phyloP scores from a whole-genome alignment of 345 rosid genomes.

The Eucalyptus curtisii region DNA sequence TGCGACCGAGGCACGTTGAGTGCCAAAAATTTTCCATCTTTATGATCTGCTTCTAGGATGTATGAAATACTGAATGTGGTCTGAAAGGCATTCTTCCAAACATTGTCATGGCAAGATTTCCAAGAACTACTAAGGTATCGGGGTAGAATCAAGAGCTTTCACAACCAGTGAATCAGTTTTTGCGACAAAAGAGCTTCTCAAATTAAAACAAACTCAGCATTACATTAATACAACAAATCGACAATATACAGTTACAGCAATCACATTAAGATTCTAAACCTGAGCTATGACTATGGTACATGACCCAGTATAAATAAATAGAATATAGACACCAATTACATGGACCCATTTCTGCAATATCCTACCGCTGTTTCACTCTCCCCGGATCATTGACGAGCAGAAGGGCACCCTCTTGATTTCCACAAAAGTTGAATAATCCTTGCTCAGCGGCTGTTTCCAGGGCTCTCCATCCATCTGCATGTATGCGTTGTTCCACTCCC shows the following conservation, averaged over 20 bases:
- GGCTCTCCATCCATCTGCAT: conserved; percentile 99
- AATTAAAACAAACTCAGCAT: neutral
- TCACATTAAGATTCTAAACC: neutral
- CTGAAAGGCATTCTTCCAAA: neutral
- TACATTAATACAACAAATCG: neutral
- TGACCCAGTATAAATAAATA: neutral
- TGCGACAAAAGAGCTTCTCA: neutral
- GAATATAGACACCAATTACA: neutral
- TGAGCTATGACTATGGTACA: neutral
- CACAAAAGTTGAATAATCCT: conserved; percentile 60
- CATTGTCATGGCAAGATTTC: neutral
- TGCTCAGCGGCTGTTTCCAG: conserved; percentile 78
- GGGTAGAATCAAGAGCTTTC: neutral
- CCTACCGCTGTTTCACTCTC: conserved; percentile 15
- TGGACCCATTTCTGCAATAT: neutral
- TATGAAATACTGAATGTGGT: neutral
- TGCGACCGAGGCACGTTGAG: neutral
- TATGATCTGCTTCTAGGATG: neutral
- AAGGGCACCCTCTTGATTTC: conserved; percentile 74
- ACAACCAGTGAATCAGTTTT: neutral
- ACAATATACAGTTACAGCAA: neutral
- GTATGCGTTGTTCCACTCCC: conserved; percentile 76
- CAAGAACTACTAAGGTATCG: neutral
- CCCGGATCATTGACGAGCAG: conserved; percentile 57
- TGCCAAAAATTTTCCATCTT: neutral